Percentiles rank a stretch among this genome's conserved stretches.
Conservation (phyloP, 768 basidiomycete genomes). For the Termitomyces sp. region DNA sequence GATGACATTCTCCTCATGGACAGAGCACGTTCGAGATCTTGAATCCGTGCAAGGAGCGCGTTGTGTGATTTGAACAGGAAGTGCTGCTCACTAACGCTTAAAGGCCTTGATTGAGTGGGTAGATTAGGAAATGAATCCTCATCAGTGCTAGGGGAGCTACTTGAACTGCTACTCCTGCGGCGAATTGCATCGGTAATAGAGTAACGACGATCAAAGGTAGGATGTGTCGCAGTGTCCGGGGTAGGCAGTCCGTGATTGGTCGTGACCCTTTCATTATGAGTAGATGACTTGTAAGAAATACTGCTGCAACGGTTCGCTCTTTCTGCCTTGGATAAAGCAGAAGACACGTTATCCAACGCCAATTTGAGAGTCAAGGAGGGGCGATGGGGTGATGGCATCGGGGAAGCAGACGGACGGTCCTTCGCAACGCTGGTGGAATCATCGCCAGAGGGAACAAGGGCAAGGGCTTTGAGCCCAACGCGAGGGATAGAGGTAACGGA, state of each 20-base stretch:
- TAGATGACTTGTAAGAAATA: slow-evolving; percentile 66
- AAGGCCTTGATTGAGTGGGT: slow-evolving; percentile 39
- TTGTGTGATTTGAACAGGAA: slow-evolving; percentile 85
- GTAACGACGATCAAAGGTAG: slow-evolving; percentile 37
- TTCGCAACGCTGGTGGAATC: slow-evolving; percentile 20
- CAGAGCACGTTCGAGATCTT: slow-evolving; percentile 70
- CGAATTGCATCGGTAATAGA: slow-evolving; percentile 25
- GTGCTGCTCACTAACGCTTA: slow-evolving; percentile 73
- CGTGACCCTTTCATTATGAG: slow-evolving; percentile 30
- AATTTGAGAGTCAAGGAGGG: slow-evolving; percentile 34
- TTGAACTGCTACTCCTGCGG: slow-evolving; percentile 25
- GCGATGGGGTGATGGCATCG: slow-evolving; percentile 21
- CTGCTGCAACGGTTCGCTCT: slow-evolving; percentile 52
- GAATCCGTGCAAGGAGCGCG: slow-evolving; percentile 75
- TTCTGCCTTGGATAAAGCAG: slow-evolving; percentile 23
- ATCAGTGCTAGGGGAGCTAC: slow-evolving; percentile 24
- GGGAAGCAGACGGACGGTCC: slow-evolving; percentile 27
- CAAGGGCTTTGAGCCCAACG: slow-evolving; percentile 46
- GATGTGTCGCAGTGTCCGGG: slow-evolving; percentile 65
- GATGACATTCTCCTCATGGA: slow-evolving; percentile 35
- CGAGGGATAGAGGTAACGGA: slow-evolving; percentile 46
- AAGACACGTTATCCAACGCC: slow-evolving; percentile 19
- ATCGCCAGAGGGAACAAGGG: slow-evolving; percentile 34
- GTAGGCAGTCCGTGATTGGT: slow-evolving; percentile 51
- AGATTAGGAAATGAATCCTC: slow-evolving; percentile 38